phyloP scores from a whole-genome alignment of 177 flowering plant species.

The Vitis hybrid region DNA sequence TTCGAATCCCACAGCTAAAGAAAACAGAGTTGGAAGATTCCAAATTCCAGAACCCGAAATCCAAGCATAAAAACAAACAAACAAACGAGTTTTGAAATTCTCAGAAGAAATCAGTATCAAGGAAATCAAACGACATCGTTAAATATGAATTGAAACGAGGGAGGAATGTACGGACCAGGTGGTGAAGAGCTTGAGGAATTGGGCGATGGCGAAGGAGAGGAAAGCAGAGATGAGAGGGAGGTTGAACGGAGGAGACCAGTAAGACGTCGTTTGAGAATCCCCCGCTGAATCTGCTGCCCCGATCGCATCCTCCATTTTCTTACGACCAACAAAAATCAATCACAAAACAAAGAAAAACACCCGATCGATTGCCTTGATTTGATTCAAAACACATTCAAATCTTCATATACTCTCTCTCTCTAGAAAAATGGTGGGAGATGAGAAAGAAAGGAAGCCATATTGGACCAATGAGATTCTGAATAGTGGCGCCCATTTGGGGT shows the following conservation, averaged over 20 bases:
- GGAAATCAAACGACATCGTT: neutral
- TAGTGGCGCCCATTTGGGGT: too few relatives aligned
- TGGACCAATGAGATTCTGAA: too few relatives aligned
- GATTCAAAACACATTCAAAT: too few relatives aligned
- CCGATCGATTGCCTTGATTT: too few relatives aligned
- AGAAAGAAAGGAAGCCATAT: too few relatives aligned
- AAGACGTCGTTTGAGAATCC: constrained; percentile 7
- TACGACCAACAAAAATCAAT: neutral
- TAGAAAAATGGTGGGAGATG: too few relatives aligned
- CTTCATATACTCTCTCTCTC: too few relatives aligned
- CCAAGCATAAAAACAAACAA: too few relatives aligned
- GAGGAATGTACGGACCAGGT: constrained; percentile 35
- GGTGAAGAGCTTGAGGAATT: constrained; percentile 56
- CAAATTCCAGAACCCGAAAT: neutral
- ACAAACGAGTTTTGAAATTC: too few relatives aligned
- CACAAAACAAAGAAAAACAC: neutral
- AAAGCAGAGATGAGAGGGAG: constrained; percentile 50
- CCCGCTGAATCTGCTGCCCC: constrained; percentile 22
- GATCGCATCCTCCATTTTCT: constrained; percentile 32
- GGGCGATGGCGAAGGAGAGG: constrained; percentile 54
- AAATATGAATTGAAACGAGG: neutral
- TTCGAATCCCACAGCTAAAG: too few relatives aligned
- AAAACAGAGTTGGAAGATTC: accelerated
- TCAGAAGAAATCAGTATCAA: too few relatives aligned
- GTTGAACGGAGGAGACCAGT: constrained; percentile 27